Percentiles rank a stretch among this genome's conserved stretches.
Evolutionary conservation across 139 green algal species (phyloP).

Genomic region (Auxenochlorella protothecoides): DNA sequence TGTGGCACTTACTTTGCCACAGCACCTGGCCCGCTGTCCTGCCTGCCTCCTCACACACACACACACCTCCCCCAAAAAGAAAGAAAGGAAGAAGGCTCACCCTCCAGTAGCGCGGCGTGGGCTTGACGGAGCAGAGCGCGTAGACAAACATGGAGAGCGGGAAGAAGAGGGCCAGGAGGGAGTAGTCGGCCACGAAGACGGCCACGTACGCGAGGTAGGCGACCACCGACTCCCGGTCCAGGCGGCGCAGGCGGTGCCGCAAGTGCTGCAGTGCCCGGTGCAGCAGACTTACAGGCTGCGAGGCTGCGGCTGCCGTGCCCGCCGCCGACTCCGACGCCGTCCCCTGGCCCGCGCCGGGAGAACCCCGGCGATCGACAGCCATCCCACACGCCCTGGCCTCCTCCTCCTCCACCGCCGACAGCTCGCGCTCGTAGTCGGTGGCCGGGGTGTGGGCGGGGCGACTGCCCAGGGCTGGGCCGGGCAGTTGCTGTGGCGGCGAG

Average conservation of each 20-base stretch:
- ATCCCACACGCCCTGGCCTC: too few species aligned
- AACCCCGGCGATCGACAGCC: too few species aligned
- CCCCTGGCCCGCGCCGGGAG: too few species aligned
- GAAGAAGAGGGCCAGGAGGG: constrained; percentile 32
- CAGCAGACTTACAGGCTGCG: too few species aligned
- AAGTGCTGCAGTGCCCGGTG: background rate
- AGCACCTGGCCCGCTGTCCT: too few species aligned
- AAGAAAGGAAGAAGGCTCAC: constrained; percentile 10
- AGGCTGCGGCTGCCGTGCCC: too few species aligned
- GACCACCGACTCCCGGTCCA: constrained; percentile 27
- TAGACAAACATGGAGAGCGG: constrained; percentile 39
- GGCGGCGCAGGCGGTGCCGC: constrained; percentile 6
- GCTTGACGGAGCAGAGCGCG: constrained; percentile 32
- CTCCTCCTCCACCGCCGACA: constrained; percentile 1
- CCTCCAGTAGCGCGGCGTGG: constrained; percentile 43
- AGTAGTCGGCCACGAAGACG: constrained; percentile 46
- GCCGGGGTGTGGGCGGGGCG: background rate
- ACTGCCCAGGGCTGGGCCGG: background rate
- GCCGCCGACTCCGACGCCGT: too few species aligned
- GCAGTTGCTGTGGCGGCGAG: too few species aligned
- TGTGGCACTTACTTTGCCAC: too few species aligned
- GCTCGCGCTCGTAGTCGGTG: constrained; percentile 5
- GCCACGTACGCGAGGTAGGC: constrained; percentile 40
- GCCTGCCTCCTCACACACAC: too few species aligned
- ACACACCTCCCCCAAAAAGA: too few species aligned